phyloP scores from a whole-genome alignment of 1,139 yeast genomes.

The Kurtzmaniella natalensis region DNA sequence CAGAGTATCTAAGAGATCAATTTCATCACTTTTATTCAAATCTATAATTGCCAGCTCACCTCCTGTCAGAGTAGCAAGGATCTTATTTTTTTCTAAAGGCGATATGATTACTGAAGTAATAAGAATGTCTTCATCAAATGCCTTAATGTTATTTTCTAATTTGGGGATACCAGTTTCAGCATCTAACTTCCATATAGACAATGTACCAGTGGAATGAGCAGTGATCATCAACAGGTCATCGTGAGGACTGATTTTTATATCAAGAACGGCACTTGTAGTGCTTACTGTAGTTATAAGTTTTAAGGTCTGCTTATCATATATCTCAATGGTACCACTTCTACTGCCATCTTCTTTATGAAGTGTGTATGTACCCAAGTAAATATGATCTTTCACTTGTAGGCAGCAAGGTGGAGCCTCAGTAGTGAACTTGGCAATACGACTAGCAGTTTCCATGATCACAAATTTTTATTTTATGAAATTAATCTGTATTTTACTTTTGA shows the following conservation, averaged over 20 bases:
- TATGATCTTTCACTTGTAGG: slow-evolving; percentile 49
- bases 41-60: slow-evolving; percentile 45
- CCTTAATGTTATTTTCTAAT: slow-evolving; percentile 21
- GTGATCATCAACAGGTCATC: slow-evolving; percentile 48
- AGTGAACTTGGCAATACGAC: slow-evolving; percentile 9
- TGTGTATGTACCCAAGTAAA: slow-evolving; percentile 77
- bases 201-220: slow-evolving; percentile 78
- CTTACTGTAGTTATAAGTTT: slow-evolving; percentile 19
- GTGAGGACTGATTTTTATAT: slow-evolving; percentile 60
- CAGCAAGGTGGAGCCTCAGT: slow-evolving; percentile 82
- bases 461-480: neutral
- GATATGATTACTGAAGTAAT: slow-evolving; percentile 67
- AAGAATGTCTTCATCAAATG: slow-evolving; percentile 46
- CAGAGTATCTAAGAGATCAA: slow-evolving; percentile 14
- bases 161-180: slow-evolving; percentile 10
- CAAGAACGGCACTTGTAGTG: slow-evolving; percentile 68
- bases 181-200: slow-evolving; percentile 56
- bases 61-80: slow-evolving; percentile 56
- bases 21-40: slow-evolving; percentile 11
- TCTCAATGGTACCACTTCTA: slow-evolving; percentile 73
- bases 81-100: slow-evolving; percentile 26
- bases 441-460: neutral
- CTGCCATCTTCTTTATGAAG: slow-evolving; percentile 53
- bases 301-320: slow-evolving; percentile 32
- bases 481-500: too few species aligned